Conservation (phyloP, 169 alveolate species). For the Blepharisma undulans region DNA sequence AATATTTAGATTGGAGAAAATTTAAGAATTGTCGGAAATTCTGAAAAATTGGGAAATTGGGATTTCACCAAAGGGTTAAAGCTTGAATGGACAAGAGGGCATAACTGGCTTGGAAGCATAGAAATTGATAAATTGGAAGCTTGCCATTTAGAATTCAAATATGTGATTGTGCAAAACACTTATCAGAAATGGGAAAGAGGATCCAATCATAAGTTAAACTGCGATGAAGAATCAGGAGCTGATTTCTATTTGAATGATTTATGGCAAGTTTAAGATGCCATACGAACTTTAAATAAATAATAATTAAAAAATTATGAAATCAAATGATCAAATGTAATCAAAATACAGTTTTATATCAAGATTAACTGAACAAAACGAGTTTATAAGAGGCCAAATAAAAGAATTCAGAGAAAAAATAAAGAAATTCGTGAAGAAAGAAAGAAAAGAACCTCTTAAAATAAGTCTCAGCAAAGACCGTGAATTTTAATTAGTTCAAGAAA, state of each 20-base stretch:
- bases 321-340: background rate
- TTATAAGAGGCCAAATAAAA: background rate
- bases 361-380: background rate
- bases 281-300: background rate
- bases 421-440: background rate
- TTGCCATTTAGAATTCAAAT: background rate
- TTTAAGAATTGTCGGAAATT: background rate
- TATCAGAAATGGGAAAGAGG: background rate
- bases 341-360: background rate
- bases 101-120: background rate
- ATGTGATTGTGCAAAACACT: background rate
- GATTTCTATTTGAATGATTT: background rate
- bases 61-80: background rate
- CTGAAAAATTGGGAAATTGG: conserved; percentile 1
- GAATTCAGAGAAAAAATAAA: background rate
- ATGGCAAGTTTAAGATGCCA: background rate
- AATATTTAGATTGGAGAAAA: background rate
- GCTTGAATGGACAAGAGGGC: background rate
- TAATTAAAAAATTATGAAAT: background rate
- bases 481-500: background rate
- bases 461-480: background rate
- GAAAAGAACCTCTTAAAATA: background rate
- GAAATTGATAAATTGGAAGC: background rate
- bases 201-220: background rate
- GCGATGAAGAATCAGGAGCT: background rate